Evolutionary conservation across 805 yeast genomes (phyloP), one percentile per base, ranked within the genome.

Genomic region (Metschnikowia arizonensis): DNA sequence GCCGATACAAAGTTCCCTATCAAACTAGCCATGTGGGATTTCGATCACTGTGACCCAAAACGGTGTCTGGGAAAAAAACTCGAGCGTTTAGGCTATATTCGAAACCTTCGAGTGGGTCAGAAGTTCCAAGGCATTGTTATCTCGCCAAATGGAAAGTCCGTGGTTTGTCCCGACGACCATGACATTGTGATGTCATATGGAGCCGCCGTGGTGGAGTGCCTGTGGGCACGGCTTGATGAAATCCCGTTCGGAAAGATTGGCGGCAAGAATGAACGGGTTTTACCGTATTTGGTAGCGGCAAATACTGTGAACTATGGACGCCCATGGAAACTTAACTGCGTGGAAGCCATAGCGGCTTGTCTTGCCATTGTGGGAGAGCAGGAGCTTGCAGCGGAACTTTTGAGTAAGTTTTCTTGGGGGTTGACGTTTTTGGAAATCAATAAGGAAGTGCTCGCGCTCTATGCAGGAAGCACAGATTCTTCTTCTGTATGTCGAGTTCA

Each of bases 151-250:
- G 99, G 97, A 11, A 84, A 82, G 57, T 76, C 79, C 5, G 90
- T 88, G 1, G 96, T 93, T 1, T 88, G 96, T 62, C 98, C 98
- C 0, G 74, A 85, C 53, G 99, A 93, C 62, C 60, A 65, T 33
- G 85, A 79, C 38, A 74, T 88, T 10, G 96, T 89, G 0, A 95
- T 85, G 56, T 73, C 73, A 24, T 61, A 72, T 33, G 99, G 99
- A 30, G 93, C 89, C n/a, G 96, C 99, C 0, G 99, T 93, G 7
- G 98, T 93, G 2, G 99, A 93, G 62, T 91, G 98, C 65, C 88
- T 97, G 1, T 93, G 99, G 99, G 99, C 99, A 0, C 72, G 98
- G 45, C 63, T 93, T n/a, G 96, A 89, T 45, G 99, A 93, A 63
- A 81, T 93, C n/a, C 99, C 99, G 4, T 93, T 93, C 65, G 70